Conservation (phyloP, 1,139 yeast genomes). For the Scheffersomyces stambukii region DNA sequence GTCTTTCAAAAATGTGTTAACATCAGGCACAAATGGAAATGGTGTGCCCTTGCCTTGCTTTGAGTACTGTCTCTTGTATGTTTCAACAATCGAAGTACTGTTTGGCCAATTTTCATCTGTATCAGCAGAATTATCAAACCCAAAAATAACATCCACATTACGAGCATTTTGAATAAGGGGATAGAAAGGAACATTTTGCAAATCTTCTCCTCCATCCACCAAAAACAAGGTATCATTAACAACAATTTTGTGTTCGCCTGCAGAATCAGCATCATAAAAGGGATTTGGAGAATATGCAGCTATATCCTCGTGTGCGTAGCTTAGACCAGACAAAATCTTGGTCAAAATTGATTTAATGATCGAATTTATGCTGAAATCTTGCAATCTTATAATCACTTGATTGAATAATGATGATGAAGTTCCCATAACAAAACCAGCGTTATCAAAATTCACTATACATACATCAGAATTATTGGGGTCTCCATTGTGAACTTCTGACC, state of each 20-base stretch:
- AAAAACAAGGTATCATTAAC: conserved; percentile 47
- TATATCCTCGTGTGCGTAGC: conserved; percentile 28
- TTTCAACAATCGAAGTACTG: conserved; percentile 62
- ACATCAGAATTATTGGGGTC: conserved; percentile 25
- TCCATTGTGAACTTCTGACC: conserved; percentile 29
- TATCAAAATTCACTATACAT: conserved; percentile 69
- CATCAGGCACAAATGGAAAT: conserved; percentile 38
- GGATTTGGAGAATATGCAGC: conserved; percentile 42
- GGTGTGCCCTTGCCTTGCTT: conserved; percentile 38
- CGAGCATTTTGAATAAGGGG: conserved; percentile 74
- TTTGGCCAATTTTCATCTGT: conserved; percentile 68
- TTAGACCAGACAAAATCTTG: conserved; percentile 20
- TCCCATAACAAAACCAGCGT: conserved; percentile 72
- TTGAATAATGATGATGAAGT: conserved; percentile 60
- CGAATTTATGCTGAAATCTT: conserved; percentile 15
- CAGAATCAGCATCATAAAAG: conserved; percentile 18
- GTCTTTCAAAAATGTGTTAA: conserved; percentile 22
- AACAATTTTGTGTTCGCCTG: conserved; percentile 18
- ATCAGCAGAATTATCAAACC: conserved; percentile 85
- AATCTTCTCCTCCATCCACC: conserved; percentile 88
- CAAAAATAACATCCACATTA: conserved; percentile 70
- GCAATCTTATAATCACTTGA: conserved; percentile 23
- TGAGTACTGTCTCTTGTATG: conserved; percentile 48
- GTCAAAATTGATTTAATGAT: conserved; percentile 20
- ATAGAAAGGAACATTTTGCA: conserved; percentile 70